These are phyloP conservation scores for Coemansia erecta DNA, from an alignment of 192 early-diverging fungal genomes.

Conservation along the genomic window DNA sequence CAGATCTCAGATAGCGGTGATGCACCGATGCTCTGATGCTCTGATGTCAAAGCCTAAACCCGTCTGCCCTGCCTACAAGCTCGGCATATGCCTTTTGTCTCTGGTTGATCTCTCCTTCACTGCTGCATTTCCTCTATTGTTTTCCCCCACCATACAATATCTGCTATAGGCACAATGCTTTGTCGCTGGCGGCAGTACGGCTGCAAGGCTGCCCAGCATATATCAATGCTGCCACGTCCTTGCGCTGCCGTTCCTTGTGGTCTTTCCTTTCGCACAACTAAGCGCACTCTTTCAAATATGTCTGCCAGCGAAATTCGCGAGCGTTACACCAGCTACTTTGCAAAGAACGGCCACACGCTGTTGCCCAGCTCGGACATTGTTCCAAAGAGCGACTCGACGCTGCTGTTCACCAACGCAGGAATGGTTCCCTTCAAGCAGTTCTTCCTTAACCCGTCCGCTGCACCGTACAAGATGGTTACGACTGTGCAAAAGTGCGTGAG, in stretches of 20 bases:
- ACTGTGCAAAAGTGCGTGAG: slow-evolving; percentile 98
- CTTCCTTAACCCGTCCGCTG: slow-evolving; percentile 84
- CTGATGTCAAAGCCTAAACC: too few species aligned
- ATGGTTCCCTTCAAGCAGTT: slow-evolving; percentile 98
- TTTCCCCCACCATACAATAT: background rate
- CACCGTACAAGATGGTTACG: slow-evolving; percentile 80
- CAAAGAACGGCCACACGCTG: slow-evolving; percentile 64
- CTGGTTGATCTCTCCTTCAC: background rate
- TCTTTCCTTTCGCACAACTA: too few species aligned
- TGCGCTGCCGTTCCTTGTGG: too few species aligned
- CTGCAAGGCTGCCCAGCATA: too few species aligned
- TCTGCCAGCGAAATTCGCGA: slow-evolving; percentile 72
- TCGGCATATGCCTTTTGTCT: too few species aligned
- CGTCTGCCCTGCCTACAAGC: too few species aligned
- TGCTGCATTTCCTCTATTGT: background rate
- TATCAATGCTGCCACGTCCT: too few species aligned
- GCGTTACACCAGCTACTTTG: slow-evolving; percentile 86
- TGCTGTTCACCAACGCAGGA: slow-evolving; percentile 94
- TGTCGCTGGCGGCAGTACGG: background rate
- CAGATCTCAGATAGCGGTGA: too few species aligned
- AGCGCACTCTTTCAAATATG: slow-evolving; percentile 17
- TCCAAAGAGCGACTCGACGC: slow-evolving; percentile 90
- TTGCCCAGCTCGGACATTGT: slow-evolving; percentile 83
- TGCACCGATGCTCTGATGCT: too few species aligned
- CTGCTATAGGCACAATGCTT: background rate